Conservation (phyloP, 1,139 yeast genomes). For the Eremothecium coryli region DNA sequence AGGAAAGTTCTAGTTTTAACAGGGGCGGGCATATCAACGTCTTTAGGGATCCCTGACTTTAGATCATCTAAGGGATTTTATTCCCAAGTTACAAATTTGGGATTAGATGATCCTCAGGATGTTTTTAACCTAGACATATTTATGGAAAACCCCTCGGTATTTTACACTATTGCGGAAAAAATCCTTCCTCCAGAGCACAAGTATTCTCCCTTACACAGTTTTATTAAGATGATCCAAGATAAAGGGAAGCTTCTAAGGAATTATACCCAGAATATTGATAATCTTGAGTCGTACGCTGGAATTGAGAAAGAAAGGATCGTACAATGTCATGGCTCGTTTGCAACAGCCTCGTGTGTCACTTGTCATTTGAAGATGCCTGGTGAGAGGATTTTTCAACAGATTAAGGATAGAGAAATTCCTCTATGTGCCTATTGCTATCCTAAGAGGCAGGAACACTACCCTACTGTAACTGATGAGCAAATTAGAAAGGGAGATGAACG, state of each 20-base stretch:
- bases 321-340: conserved; percentile 96
- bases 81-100: conserved; percentile 57
- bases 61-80: conserved; percentile 86
- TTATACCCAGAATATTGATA: conserved; percentile 93
- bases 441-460: conserved; percentile 34
- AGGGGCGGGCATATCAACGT: conserved; percentile 94
- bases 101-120: conserved; percentile 86
- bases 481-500: conserved; percentile 18
- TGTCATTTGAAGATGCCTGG: conserved; percentile 68
- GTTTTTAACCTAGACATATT: conserved; percentile 76
- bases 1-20: conserved; percentile 68
- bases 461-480: conserved; percentile 15
- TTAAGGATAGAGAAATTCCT: conserved; percentile 55
- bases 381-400: conserved; percentile 50
- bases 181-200: conserved; percentile 68
- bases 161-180: conserved; percentile 82
- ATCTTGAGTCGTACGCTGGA: conserved; percentile 80
- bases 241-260: conserved; percentile 74
- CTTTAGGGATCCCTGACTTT: conserved; percentile 91
- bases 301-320: conserved; percentile 59
- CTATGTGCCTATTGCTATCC: conserved; percentile 59
- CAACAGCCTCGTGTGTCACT: conserved; percentile 78
- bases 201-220: conserved; percentile 82
- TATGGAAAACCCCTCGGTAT: conserved; percentile 68
- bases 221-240: conserved; percentile 65